A percentile compares a stretch with the other conserved stretches of the same genome.
Conservation (phyloP, 2,329 filamentous ascomycete species). For the Beauveria varroae region DNA sequence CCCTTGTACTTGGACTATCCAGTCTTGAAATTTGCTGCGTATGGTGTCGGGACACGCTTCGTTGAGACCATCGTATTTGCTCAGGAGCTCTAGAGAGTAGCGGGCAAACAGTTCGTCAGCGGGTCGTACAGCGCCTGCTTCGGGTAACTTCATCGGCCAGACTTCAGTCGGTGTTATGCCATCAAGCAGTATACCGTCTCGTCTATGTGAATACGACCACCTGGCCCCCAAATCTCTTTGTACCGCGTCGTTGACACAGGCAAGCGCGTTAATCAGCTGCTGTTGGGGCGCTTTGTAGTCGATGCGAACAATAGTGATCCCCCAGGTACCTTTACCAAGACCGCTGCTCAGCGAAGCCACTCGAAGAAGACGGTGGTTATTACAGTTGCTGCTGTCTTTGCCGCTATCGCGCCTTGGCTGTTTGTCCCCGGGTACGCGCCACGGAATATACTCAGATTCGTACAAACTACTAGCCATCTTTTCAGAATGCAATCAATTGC, state of each 20-base stretch:
- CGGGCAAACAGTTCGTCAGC: neutral
- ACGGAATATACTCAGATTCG: neutral
- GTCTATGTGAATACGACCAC: neutral
- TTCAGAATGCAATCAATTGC: neutral
- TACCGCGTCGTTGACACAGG: conserved; percentile 2
- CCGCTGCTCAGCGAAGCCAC: neutral
- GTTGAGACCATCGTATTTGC: neutral
- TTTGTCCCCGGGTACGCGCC: neutral
- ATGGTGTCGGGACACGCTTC: neutral
- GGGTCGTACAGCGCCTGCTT: neutral
- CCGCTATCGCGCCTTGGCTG: neutral
- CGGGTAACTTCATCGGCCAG: neutral
- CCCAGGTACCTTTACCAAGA: neutral
- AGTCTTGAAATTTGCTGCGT: neutral
- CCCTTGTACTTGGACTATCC: neutral
- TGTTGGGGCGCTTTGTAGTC: neutral
- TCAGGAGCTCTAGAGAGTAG: neutral
- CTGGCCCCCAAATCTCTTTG: neutral
- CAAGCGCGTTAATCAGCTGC: neutral
- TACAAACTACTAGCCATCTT: neutral
- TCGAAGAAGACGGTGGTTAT: neutral
- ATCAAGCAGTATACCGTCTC: neutral
- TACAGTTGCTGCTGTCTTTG: neutral
- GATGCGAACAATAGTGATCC: neutral
- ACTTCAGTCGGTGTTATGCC: too few species aligned